Evolutionary conservation across 495 filamentous ascomycete species (phyloP).

Genomic region (Clohesyomyces aquaticus): DNA sequence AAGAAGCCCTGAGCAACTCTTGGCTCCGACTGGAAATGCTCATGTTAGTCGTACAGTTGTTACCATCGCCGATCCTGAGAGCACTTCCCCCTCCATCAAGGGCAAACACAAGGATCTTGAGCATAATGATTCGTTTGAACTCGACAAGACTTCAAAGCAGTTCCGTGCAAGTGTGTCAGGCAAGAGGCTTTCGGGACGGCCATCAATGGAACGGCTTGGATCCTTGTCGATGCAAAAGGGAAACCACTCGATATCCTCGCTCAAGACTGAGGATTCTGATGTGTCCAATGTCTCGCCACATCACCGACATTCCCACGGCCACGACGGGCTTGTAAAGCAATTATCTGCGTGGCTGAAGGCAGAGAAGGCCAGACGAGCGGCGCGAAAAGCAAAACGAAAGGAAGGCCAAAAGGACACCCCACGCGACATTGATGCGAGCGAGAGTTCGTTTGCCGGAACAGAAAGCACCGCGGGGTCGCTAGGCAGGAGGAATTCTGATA

Average conservation of each 20-base stretch:
- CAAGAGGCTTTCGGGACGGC: constrained; percentile 44
- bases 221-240: constrained; percentile 23
- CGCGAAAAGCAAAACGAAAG: constrained; percentile 52
- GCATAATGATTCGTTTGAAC: constrained; percentile 34
- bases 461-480: not conserved
- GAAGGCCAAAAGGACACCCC: constrained; percentile 26
- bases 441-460: constrained; percentile 5
- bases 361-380: constrained; percentile 68
- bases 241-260: constrained; percentile 21
- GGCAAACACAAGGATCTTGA: constrained; percentile 47
- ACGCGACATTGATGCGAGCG: constrained; percentile 41
- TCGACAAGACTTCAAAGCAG: constrained; percentile 42
- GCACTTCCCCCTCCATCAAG: constrained; percentile 46
- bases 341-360: constrained; percentile 78
- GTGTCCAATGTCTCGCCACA: constrained; percentile 16
- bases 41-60: constrained; percentile 40
- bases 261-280: constrained; percentile 27
- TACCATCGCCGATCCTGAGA: constrained; percentile 46
- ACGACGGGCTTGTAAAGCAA: constrained; percentile 65
- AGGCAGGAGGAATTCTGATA: constrained; percentile 33
- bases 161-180: constrained; percentile 38
- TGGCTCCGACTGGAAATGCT: constrained; percentile 6
- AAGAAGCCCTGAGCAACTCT: not conserved
- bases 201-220: constrained; percentile 25
- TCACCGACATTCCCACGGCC: constrained; percentile 28